phyloP scores from a whole-genome alignment of 306 rosid species.

The Ochetophila trinervis region DNA sequence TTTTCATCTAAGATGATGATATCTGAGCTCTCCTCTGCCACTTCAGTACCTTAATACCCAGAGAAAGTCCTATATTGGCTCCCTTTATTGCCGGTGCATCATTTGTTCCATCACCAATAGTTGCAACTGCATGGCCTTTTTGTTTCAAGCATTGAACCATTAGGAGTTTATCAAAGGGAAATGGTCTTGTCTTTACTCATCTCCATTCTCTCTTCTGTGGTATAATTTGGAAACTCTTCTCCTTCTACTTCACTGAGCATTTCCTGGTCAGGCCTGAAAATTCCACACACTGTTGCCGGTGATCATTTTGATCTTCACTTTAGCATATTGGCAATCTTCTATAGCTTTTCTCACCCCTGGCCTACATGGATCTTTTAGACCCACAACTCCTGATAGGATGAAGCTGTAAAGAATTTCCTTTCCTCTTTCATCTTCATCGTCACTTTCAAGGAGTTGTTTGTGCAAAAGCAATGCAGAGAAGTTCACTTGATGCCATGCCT shows the following conservation, averaged over 20 bases:
- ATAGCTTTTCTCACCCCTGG: constrained; percentile 25
- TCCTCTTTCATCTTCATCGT: not conserved
- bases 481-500: constrained; percentile 39
- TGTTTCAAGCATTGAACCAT: constrained; percentile 41
- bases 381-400: constrained; percentile 30
- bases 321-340: constrained; percentile 25
- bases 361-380: constrained; percentile 35
- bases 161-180: constrained; percentile 31
- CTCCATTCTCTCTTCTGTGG: constrained; percentile 29
- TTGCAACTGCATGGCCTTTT: constrained; percentile 36
- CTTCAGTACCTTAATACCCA: constrained; percentile 37
- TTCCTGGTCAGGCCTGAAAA: constrained; percentile 16
- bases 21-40: constrained; percentile 30
- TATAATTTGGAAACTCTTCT: constrained; percentile 26
- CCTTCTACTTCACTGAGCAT: constrained; percentile 27
- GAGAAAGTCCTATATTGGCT: constrained; percentile 34
- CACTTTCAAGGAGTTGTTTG: constrained; percentile 9
- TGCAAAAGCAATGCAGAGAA: constrained; percentile 41
- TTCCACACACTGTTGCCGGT: constrained; percentile 34
- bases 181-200: constrained; percentile 42
- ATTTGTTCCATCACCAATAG: constrained; percentile 32
- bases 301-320: constrained; percentile 33
- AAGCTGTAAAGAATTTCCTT: constrained; percentile 1
- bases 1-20: constrained; percentile 34
- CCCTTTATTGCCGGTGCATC: constrained; percentile 32